Evolutionary conservation across 257 asterid species (phyloP), one percentile per base, ranked within the genome.

Genomic region (Primulina huaijiensis): DNA sequence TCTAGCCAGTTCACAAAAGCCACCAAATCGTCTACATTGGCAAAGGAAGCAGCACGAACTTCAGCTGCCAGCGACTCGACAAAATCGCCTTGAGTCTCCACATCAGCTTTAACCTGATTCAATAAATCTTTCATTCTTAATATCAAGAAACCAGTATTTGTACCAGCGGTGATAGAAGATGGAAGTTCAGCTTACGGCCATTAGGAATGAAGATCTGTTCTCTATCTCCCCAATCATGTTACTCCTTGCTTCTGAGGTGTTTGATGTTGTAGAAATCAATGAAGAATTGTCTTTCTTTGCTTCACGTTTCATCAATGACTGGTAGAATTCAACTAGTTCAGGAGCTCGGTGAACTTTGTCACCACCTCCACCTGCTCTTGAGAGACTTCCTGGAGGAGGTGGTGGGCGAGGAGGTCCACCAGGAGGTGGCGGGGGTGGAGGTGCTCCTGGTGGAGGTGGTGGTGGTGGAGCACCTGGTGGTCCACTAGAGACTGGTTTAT

Each of bases 181-280:
- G 34, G 7, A 56, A 60, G 20, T 66, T 71, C 23, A 69, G 80
- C 96, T 68, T 87, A 94, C 99, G 70, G 99, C 96, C 81, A 94
- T 68, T 12, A 87, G 84, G 90, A 91, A 94, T 7, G 99, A 77
- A 35, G 99, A 94, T 86, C 82, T 86, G 79, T 94, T 89, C 75
- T 78, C 97, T 72, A 94, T 91, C 91, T 94, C 97, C 77, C 99
- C 99, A 71, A 91, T 94, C 97, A 94, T 85, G 79, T 88, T 91
- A 82, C 85, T 91, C 75, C 96, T 89, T 61, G 97, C 99, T 69
- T 85, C 96, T 1, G 88, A 78, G 27, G 90, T 66, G 73, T 78
- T 89, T 16, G 92, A 82, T 33, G 89, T 60, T 25, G 93, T 66
- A 52, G 97, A 75, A 64, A 94, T 74, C 84, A 91, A 69, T 10